Conservation (phyloP, 163 green algal species). For the Coccomyxa subellipsoidea region DNA sequence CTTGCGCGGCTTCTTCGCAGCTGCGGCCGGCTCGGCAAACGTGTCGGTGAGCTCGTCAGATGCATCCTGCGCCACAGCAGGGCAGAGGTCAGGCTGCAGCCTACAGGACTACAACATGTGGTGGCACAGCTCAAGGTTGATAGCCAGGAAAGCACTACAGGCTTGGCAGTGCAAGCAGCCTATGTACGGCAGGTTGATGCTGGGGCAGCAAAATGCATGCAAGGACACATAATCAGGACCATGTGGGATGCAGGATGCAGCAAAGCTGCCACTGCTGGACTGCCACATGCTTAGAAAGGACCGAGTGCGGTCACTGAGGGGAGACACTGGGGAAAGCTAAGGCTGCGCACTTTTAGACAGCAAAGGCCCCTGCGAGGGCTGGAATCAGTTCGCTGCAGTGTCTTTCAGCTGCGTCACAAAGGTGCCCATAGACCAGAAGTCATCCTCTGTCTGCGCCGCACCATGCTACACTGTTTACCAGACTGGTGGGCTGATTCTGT, state of each 20-base stretch:
- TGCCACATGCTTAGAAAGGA: neutral
- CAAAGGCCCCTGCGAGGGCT: neutral
- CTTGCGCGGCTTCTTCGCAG: neutral
- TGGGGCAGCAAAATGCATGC: neutral
- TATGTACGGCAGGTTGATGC: neutral
- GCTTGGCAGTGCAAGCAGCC: neutral
- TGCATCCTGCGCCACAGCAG: neutral
- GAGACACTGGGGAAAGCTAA: neutral
- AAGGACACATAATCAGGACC: neutral
- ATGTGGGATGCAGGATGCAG: neutral
- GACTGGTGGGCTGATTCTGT: neutral
- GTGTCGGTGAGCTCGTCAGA: too few species aligned
- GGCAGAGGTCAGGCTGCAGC: too few species aligned
- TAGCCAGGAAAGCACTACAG: neutral
- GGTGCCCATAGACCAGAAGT: constrained; percentile 5
- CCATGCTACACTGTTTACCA: neutral
- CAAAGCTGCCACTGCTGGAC: neutral
- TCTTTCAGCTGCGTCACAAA: constrained; percentile 9
- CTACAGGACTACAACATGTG: too few species aligned
- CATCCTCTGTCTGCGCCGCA: constrained; percentile 1
- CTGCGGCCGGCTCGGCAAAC: too few species aligned
- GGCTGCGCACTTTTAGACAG: neutral
- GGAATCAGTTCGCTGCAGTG: neutral
- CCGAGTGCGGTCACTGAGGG: neutral
- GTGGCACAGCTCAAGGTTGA: too few species aligned